Evolutionary conservation across 1,139 yeast species (phyloP), one percentile per base, ranked within the genome.

Genomic region (Protomyces arabidopsidicola): DNA sequence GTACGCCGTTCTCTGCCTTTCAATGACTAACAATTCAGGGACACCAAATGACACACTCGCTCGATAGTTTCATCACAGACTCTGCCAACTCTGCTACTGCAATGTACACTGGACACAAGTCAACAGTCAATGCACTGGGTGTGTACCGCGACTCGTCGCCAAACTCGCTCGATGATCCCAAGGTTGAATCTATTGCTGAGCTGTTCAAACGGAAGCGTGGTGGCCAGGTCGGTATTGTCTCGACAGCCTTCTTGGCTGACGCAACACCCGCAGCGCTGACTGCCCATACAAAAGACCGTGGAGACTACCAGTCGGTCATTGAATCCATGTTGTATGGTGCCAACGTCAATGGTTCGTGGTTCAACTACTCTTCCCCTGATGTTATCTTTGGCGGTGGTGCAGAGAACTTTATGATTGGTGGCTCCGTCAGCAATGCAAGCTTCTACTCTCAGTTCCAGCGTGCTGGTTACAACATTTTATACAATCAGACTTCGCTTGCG

Each of bases 61-160:
- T 53, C 35, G 57, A 53, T 50, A n/a, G 34, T 8, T 53, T 53
- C 57, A 53, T 53, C n/a, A 53, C 57, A 6, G 57, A 53, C 57
- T 22, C 36, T 35, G 57, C 57, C 31, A 53, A 53, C 35, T 36
- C 48, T 2, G 57, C 57, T 14, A 53, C 57, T 8, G 57, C 57
- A 10, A 20, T 53, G 27, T 53, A 53, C 57, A 53, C 57, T 9
- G 57, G 50, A 6, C 57, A 53, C 50, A 53, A 53, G 50, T 36
- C 57, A n/a, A 53, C 57, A n/a, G 57, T 53, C 22, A 53, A 53
- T 22, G 57, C 57, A 9, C 57, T 53, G 0, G 34, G 34, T 14
- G 57, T 53, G 31, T 53, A 53, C 50, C n/a, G 50, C 5, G 57
- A 53, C 34, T 53, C 57, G 1, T 53, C 57, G 34, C 36, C 57